These are phyloP conservation scores for Phytopythium vexans DNA, from an alignment of 352 stramenopile genomes.

Conservation along the genomic window DNA sequence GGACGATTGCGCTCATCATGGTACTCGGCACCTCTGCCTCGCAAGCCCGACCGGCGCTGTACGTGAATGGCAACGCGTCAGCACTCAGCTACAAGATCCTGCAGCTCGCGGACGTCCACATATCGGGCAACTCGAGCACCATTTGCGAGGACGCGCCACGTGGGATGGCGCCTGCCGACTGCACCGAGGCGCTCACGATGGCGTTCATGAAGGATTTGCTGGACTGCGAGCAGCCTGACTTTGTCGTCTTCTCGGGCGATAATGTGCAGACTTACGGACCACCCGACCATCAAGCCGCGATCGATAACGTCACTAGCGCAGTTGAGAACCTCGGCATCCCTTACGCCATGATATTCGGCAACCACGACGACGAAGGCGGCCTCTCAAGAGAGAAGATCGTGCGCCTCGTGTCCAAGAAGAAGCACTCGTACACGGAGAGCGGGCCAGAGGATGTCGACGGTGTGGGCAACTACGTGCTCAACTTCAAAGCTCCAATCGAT, in stretches of 20 bases:
- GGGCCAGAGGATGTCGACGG: slow-evolving; percentile 42
- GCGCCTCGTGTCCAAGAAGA: slow-evolving; percentile 23
- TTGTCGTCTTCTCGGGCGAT: slow-evolving; percentile 65
- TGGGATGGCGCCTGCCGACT: slow-evolving; percentile 25
- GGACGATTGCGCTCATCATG: too few relatives aligned
- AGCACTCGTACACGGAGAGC: slow-evolving; percentile 44
- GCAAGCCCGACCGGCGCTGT: too few relatives aligned
- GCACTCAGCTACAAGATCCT: slow-evolving; percentile 56
- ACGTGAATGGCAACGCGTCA: slow-evolving; percentile 6
- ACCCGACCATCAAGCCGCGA: slow-evolving; percentile 25
- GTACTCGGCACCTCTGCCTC: too few relatives aligned
- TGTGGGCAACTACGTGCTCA: slow-evolving; percentile 66
- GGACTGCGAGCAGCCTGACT: slow-evolving; percentile 56
- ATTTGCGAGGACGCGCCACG: slow-evolving; percentile 25
- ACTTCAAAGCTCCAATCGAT: slow-evolving; percentile 30
- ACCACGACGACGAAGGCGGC: slow-evolving; percentile 57
- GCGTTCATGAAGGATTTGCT: slow-evolving; percentile 54
- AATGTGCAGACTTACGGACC: slow-evolving; percentile 37
- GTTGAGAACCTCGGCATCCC: slow-evolving; percentile 45
- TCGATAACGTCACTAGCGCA: slow-evolving; percentile 28
- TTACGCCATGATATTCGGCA: slow-evolving; percentile 59
- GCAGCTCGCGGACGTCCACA: slow-evolving; percentile 68
- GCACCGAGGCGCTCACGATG: slow-evolving; percentile 42
- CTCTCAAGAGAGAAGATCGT: slow-evolving; percentile 42
- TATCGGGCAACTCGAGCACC: slow-evolving; percentile 34